Conservation (phyloP, 768 basidiomycete species). For the Boletus rubescentipes region DNA sequence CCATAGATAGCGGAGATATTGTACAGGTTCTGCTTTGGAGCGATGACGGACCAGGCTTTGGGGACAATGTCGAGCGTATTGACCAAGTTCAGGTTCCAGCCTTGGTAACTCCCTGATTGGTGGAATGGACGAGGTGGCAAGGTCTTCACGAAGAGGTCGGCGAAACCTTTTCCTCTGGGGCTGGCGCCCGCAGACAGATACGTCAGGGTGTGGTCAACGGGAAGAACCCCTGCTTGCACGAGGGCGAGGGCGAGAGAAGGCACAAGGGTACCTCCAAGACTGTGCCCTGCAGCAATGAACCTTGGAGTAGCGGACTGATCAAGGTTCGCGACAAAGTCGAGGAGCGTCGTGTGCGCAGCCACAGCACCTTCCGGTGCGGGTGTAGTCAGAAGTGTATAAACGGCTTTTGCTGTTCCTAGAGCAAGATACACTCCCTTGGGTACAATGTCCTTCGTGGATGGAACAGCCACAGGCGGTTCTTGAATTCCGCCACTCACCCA, state of each 20-base stretch:
- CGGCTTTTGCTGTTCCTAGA: neutral
- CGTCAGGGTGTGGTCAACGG: constrained; percentile 38
- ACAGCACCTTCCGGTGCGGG: neutral
- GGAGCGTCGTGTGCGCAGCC: neutral
- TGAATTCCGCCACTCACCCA: constrained; percentile 10
- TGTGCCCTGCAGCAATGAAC: constrained; percentile 11
- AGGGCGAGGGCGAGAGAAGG: constrained; percentile 16
- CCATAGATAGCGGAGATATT: constrained; percentile 17
- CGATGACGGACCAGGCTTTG: constrained; percentile 9
- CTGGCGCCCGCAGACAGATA: constrained; percentile 12
- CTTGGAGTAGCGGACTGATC: neutral
- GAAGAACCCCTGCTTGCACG: neutral
- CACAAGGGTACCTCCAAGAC: constrained; percentile 12
- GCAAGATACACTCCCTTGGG: neutral
- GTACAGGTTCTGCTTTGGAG: constrained; percentile 9
- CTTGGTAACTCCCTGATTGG: neutral
- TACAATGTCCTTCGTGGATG: neutral
- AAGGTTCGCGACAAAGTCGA: constrained; percentile 4
- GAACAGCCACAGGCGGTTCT: neutral
- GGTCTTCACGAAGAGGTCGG: neutral
- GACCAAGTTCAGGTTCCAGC: constrained; percentile 21
- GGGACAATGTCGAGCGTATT: constrained; percentile 16
- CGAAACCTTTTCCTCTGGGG: constrained; percentile 8
- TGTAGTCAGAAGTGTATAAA: constrained; percentile 3
- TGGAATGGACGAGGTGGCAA: neutral